Percentiles rank a stretch among this genome's conserved stretches.
Evolutionary conservation across 2,329 filamentous ascomycete species (phyloP).

Genomic region (Cladophialophora immunda): DNA sequence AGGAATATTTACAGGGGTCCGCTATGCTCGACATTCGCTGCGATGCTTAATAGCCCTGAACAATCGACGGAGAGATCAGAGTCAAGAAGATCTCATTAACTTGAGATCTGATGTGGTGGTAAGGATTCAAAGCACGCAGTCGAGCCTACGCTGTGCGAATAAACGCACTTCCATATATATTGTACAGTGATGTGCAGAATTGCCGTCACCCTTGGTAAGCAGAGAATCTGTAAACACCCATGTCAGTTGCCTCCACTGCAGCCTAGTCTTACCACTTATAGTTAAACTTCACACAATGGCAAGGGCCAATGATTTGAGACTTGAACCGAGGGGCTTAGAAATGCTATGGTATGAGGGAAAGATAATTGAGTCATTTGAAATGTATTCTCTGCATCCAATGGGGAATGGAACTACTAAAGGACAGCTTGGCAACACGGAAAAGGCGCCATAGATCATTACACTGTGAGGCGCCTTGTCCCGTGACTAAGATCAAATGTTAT

Average conservation of each 20-base stretch:
- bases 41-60: no score
- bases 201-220: not conserved
- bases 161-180: no score
- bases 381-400: not conserved
- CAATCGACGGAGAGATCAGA: no score
- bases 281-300: not conserved
- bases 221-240: not conserved
- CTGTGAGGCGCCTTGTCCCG: not conserved
- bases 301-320: not conserved
- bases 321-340: not conserved
- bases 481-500: not conserved
- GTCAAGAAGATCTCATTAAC: no score
- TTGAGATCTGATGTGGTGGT: no score
- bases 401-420: not conserved
- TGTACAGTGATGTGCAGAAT: not conserved
- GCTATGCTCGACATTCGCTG: no score
- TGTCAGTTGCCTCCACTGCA: not conserved
- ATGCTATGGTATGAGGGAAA: not conserved
- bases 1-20: no score
- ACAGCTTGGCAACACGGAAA: not conserved
- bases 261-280: not conserved
- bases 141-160: no score
- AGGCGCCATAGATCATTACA: not conserved
- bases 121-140: no score
- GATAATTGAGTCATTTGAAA: not conserved